phyloP scores from a whole-genome alignment of 169 alveolate genomes.

The Eimeria necatrix region DNA sequence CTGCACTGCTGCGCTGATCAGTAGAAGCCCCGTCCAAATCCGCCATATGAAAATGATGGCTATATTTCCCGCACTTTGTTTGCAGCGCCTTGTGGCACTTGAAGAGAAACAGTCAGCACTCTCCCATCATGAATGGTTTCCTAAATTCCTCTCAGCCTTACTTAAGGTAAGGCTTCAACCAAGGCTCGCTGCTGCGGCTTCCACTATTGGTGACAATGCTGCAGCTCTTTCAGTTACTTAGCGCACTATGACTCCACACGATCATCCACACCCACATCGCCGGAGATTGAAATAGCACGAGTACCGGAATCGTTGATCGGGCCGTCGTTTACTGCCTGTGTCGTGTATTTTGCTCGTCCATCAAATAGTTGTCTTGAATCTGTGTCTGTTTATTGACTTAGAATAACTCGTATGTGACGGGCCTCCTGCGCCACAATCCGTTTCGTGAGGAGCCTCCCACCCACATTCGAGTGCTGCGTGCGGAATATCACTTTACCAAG shows the following conservation, averaged over 20 bases:
- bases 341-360: background rate
- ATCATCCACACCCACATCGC: background rate
- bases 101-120: background rate
- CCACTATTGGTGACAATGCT: background rate
- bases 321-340: too few species aligned
- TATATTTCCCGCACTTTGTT: background rate
- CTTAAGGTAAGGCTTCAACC: conserved; percentile 25
- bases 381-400: background rate
- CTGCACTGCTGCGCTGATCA: too few species aligned
- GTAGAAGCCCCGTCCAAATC: too few species aligned
- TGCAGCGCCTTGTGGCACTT: conserved; percentile 49
- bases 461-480: conserved; percentile 44
- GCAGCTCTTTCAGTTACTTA: too few species aligned
- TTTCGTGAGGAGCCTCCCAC: conserved; percentile 72
- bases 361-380: background rate
- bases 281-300: background rate
- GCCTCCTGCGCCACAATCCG: conserved; percentile 71
- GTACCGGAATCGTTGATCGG: too few species aligned
- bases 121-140: conserved; percentile 56
- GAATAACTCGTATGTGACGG: conserved; percentile 65
- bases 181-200: background rate
- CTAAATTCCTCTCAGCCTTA: background rate
- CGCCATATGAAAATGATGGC: too few species aligned
- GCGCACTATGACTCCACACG: too few species aligned
- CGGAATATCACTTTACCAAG: conserved; percentile 12